Conservation (phyloP, 352 stramenopile species). For the Pythium oligandrum region DNA sequence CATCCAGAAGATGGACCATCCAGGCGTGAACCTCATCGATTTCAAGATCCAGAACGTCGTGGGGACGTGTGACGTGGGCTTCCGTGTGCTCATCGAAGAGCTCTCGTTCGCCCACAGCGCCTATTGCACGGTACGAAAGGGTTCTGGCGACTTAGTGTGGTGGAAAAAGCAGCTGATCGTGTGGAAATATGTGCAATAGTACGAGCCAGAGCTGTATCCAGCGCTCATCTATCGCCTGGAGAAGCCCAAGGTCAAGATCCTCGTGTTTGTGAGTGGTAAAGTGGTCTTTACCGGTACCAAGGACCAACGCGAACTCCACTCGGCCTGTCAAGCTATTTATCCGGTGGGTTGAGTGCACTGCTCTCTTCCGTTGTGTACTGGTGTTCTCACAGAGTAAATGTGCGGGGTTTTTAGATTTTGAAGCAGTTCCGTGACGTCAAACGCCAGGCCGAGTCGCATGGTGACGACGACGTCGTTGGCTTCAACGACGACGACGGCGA, state of each 20-base stretch:
- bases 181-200: conserved; percentile 39
- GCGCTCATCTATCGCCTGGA: conserved; percentile 98
- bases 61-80: conserved; percentile 59
- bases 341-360: conserved; percentile 29
- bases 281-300: conserved; percentile 96
- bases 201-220: conserved; percentile 99
- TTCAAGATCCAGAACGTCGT: conserved; percentile 88
- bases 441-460: not conserved
- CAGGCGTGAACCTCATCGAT: conserved; percentile 81
- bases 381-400: not conserved
- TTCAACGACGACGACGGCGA: conserved; percentile 5
- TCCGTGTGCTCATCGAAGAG: conserved; percentile 77
- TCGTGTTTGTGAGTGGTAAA: conserved; percentile 99
- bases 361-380: not conserved
- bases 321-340: conserved; percentile 81
- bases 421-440: conserved; percentile 19
- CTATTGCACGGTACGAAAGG: conserved; percentile 50
- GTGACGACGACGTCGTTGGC: not conserved
- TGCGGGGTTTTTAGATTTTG: conserved; percentile 11
- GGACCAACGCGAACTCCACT: conserved; percentile 64
- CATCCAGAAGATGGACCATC: conserved; percentile 85
- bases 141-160: not conserved
- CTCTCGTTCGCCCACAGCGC: conserved; percentile 75
- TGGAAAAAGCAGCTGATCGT: not conserved
- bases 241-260: conserved; percentile 95